Conservation (phyloP, 495 filamentous ascomycete genomes). For the Aspergillus ellipticus region DNA sequence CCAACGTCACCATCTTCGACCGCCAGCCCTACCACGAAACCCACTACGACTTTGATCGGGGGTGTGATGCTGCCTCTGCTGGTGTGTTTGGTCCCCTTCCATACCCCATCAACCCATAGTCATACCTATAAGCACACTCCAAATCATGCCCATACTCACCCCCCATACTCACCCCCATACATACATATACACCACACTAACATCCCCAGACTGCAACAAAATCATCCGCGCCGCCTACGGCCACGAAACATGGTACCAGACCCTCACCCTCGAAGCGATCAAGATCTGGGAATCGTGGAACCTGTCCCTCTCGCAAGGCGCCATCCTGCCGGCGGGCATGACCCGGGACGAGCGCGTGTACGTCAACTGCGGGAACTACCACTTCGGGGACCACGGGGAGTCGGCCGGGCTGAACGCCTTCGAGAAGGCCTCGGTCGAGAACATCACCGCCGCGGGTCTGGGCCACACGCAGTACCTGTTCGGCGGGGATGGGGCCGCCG, state of each 20-base stretch:
- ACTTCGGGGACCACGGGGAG: conserved; percentile 15
- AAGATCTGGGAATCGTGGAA: conserved; percentile 42
- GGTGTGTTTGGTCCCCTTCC: too few relatives aligned
- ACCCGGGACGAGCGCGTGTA: conserved; percentile 26
- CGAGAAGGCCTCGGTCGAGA: conserved; percentile 28
- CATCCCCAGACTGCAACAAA: conserved; percentile 38
- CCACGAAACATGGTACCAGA: conserved; percentile 35
- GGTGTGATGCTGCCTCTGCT: conserved; percentile 34
- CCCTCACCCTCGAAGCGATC: conserved; percentile 38
- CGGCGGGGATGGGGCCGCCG: conserved; percentile 22
- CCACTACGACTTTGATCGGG: conserved; percentile 24
- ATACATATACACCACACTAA: too few relatives aligned
- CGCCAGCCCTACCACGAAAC: conserved; percentile 36
- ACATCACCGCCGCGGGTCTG: conserved; percentile 30
- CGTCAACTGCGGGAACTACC: conserved; percentile 29
- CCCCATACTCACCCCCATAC: neutral
- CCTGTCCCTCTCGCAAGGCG: conserved; percentile 19
- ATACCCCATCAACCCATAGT: too few relatives aligned
- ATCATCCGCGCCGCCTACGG: conserved; percentile 44
- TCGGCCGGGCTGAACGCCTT: conserved; percentile 22
- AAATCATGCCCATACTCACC: too few relatives aligned
- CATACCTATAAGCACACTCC: too few relatives aligned
- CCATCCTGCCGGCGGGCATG: conserved; percentile 29
- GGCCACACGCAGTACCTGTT: conserved; percentile 29
- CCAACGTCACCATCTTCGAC: conserved; percentile 39